Percentiles rank a stretch among this genome's conserved stretches.
Evolutionary conservation across 306 rosid species (phyloP).

Genomic region (Dryas alaskensis): DNA sequence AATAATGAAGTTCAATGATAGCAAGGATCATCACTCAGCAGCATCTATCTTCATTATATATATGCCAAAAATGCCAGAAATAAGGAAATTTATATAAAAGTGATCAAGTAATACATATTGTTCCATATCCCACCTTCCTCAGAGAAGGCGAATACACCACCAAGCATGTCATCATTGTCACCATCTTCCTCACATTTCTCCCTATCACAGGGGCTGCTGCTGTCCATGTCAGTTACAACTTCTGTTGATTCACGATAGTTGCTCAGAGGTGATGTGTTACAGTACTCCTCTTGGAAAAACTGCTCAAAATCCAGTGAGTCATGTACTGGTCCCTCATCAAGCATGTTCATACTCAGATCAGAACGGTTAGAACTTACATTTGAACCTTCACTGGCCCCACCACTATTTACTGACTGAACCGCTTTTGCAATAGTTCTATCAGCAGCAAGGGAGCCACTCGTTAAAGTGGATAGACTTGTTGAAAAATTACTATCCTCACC

Average conservation of each 20-base stretch:
- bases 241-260: slow-evolving; percentile 51
- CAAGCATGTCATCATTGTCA: slow-evolving; percentile 73
- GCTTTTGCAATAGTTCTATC: slow-evolving; percentile 40
- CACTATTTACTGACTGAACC: slow-evolving; percentile 45
- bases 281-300: slow-evolving; percentile 76
- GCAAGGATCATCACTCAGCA: background rate
- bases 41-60: background rate
- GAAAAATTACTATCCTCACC: slow-evolving; percentile 29
- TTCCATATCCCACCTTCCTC: slow-evolving; percentile 67
- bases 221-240: slow-evolving; percentile 59
- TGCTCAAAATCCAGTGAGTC: slow-evolving; percentile 64
- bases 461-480: slow-evolving; percentile 31
- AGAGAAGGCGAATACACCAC: slow-evolving; percentile 79
- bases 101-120: slow-evolving; percentile 5
- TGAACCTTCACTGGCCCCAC: slow-evolving; percentile 44
- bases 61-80: slow-evolving; percentile 21
- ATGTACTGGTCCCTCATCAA: slow-evolving; percentile 54
- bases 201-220: slow-evolving; percentile 65
- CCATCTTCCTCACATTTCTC: slow-evolving; percentile 78
- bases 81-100: slow-evolving; percentile 5
- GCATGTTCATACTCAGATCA: slow-evolving; percentile 60
- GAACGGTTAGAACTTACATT: slow-evolving; percentile 57
- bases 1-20: background rate
- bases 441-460: slow-evolving; percentile 41
- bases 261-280: slow-evolving; percentile 48